Base-by-base conservation (phyloP, 129 eudicot genomes). In the Ambrosia artemisiifolia region DNA sequence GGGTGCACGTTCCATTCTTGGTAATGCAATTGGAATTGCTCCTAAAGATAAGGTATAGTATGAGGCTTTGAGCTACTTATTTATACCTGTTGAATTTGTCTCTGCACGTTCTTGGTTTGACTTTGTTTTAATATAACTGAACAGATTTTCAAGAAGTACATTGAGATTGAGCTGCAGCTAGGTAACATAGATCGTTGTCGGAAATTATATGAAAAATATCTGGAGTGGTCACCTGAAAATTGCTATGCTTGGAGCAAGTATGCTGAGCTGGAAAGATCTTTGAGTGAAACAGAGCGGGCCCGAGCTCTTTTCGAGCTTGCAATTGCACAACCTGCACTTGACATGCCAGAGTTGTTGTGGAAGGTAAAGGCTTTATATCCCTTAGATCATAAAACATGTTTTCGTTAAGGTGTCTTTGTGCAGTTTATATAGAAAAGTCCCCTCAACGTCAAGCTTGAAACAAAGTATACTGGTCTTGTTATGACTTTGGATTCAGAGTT, bases 231-330 rank as follows among this genome's bases (percentile, higher is more conserved):
- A 20, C 97, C 95, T 1, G 97, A 91, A 75, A 88, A 88, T 69
- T 91, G 97, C 71, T 91, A 88, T 64, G 97, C 95, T 5, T 91
- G 97, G 97, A 84, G 82, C 72, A 88, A 91, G 77, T 91, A 35
- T 81, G 97, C 95, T 8, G 95, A 91, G 55, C 30, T 91, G 80
- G 95, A 91, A 79, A 80, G 85, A 73, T 91, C 97, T 13, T 78
- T 91, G 70, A 71, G 86, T 70, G 97, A 91, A 82, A 91, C 92
- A 9, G 97, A 91, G 24, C 66, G 97, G 74, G 91, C 97, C 24
- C 83, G 97, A 76, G 84, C 97, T 17, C 84, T 91, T 46, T 91
- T 88, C 81, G 97, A 91, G 82, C 95, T 91, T 42, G 97, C 97
- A 35, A 91, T 88, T 63, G 95, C 92, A 70, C 97, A 91, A 71